phyloP scores from a whole-genome alignment of 31 red algal species.

The Endocladia muricata region DNA sequence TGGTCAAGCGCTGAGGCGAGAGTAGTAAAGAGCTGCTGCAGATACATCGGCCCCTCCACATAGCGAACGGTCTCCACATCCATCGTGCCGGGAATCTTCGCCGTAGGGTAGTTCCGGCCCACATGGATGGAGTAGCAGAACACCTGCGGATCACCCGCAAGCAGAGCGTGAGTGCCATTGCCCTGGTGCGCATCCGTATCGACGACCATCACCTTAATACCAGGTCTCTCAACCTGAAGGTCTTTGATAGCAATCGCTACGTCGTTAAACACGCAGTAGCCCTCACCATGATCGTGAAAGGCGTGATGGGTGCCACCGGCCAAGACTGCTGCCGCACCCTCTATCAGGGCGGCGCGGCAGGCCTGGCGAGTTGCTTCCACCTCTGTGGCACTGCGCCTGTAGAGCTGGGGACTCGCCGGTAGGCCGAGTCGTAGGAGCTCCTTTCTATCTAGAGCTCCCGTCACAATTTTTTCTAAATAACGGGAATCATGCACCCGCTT shows the following conservation, averaged over 20 bases:
- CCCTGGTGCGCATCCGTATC: conserved; percentile 19
- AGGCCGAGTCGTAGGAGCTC: too few species aligned
- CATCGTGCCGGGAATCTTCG: background rate
- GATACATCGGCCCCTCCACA: background rate
- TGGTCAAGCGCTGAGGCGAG: background rate
- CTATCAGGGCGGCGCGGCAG: too few species aligned
- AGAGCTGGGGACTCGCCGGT: too few species aligned
- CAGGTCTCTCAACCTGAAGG: background rate
- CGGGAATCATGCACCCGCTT: too few species aligned
- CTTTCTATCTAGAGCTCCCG: too few species aligned
- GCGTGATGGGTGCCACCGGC: conserved; percentile 15
- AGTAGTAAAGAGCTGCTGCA: background rate
- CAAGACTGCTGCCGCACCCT: too few species aligned
- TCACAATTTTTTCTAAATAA: too few species aligned
- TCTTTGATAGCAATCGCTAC: background rate
- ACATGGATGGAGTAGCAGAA: conserved; percentile 8
- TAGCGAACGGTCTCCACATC: background rate
- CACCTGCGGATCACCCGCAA: background rate
- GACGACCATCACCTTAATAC: background rate
- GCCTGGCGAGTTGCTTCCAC: too few species aligned
- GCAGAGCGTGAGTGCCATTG: background rate
- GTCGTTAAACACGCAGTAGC: conserved; percentile 1
- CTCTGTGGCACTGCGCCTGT: too few species aligned
- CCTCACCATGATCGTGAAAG: background rate
- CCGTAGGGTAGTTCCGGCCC: background rate